These are phyloP conservation scores for Trichomonascaceae sp. DNA, from an alignment of 1,139 yeast species.

Conservation along the genomic window DNA sequence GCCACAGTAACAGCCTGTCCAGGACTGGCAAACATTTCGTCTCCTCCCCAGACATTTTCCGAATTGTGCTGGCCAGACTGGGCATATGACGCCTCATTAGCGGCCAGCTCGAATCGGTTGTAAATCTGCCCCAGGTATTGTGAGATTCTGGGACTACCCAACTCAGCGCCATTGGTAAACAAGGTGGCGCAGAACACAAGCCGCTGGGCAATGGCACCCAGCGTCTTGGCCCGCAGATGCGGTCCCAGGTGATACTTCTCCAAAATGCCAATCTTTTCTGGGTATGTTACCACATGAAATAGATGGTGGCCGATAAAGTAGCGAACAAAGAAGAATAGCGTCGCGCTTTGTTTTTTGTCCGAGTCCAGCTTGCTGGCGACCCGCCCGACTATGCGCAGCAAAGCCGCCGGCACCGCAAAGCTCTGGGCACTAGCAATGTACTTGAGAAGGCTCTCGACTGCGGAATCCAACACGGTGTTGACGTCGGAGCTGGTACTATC, in stretches of 20 bases:
- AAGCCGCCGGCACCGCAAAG: too few species aligned
- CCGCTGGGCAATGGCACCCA: conserved; percentile 13
- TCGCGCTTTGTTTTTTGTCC: conserved; percentile 10
- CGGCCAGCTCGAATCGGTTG: too few species aligned
- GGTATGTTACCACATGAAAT: conserved; percentile 11
- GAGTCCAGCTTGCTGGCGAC: too few species aligned
- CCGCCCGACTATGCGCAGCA: too few species aligned
- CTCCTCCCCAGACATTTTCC: not conserved
- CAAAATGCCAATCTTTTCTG: conserved; percentile 17
- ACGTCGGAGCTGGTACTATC: too few species aligned
- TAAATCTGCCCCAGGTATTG: too few species aligned
- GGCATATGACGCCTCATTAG: too few species aligned
- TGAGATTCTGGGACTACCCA: too few species aligned
- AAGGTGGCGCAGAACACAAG: conserved; percentile 4
- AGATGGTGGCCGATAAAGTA: conserved; percentile 16
- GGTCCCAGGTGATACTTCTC: conserved; percentile 15
- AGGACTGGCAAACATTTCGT: conserved; percentile 8
- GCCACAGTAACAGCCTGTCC: conserved; percentile 22
- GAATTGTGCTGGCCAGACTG: not conserved
- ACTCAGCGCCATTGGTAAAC: too few species aligned
- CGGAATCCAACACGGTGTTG: too few species aligned
- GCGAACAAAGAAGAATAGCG: conserved; percentile 13
- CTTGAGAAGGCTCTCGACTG: too few species aligned
- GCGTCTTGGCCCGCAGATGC: conserved; percentile 15
- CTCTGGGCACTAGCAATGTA: too few species aligned